Evolutionary conservation across 1,284 basidiomycete genomes (phyloP), one percentile per base, ranked within the genome.

Genomic region (Tilletia setariae): DNA sequence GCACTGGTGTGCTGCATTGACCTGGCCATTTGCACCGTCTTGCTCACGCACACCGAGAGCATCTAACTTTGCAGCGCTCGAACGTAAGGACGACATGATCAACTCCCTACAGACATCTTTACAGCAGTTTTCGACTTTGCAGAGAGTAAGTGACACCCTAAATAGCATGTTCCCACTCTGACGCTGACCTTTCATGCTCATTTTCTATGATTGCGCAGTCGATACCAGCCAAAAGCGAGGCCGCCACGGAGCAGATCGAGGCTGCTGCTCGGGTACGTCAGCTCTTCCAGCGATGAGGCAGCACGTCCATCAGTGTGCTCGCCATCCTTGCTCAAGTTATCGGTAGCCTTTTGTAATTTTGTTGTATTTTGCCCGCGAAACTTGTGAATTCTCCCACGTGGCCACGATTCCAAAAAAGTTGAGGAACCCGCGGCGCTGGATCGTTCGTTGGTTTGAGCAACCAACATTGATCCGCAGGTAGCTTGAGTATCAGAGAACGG

Each of bases 321-420:
- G 9, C 19, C 25, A n/a, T 53, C 13, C 21, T 53, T 25, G 51
- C 28, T 4, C 35, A 40, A 40, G 35, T 40, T 11, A 40, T 40
- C 35, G 43, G 9, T 23, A 6, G 46, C 51, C 16, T 25, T 15
- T 53, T 53, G 51, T 53, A 53, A 3, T 25, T 53, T 53, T 53
- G 47, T 25, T 49, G n/a, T 49, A 49, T n/a, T n/a, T 49, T 25
- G 47, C 47, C 47, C 8, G 23, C 19, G 11, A 49, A 49, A 49
- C 47, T n/a, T 49, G 47, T n/a, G 23, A 15, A n/a, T 49, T n/a
- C 47, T n/a, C 47, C 19, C 19, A 49, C 47, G 47, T 25, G n/a
- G 47, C 19, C 23, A 49, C 44, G n/a, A 8, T 19, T 25, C 23
- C 51, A 53, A 53, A 53, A 53, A 53, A 53, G 51, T 53, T 53